Conservation (phyloP, 805 yeast genomes). For the Saccharomyces paradoxus region DNA sequence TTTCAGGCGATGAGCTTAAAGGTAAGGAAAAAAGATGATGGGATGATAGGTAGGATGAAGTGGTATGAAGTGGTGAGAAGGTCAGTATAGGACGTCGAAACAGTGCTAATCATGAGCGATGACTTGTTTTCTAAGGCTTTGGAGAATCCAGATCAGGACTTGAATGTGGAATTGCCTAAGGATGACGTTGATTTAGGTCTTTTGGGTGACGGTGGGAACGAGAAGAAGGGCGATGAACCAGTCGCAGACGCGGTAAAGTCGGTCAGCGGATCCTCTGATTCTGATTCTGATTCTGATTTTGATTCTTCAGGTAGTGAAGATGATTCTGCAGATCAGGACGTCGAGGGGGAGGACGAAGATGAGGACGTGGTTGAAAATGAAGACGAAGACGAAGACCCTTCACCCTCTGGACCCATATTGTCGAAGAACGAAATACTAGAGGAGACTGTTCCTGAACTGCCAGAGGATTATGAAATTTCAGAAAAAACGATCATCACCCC, state of each 20-base stretch:
- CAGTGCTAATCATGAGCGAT: conserved; percentile 5
- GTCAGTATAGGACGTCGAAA: background rate
- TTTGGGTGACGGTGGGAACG: conserved; percentile 8
- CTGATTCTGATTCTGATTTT: background rate
- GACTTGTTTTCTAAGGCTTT: conserved; percentile 21
- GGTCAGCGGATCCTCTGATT: conserved; percentile 4
- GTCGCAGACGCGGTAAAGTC: background rate
- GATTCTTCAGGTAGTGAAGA: conserved; percentile 1
- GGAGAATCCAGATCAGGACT: conserved; percentile 8
- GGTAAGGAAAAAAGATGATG: background rate
- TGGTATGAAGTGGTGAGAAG: background rate
- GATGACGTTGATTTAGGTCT: conserved; percentile 17
- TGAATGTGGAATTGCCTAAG: conserved; percentile 4
- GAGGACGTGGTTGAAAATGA: conserved; percentile 15
- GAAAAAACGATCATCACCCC: conserved; percentile 58
- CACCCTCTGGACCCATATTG: conserved; percentile 53
- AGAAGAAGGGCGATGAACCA: background rate
- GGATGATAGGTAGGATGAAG: background rate
- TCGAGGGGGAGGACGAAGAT: conserved; percentile 2
- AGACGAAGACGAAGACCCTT: conserved; percentile 40
- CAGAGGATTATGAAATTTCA: conserved; percentile 54
- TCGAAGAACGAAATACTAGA: conserved; percentile 73
- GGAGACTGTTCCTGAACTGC: conserved; percentile 59
- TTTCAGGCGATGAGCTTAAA: conserved; percentile 10
- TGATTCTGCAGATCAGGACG: conserved; percentile 4